Conservation (phyloP, 2,329 filamentous ascomycete genomes). For the Rhynchosporium secalis region DNA sequence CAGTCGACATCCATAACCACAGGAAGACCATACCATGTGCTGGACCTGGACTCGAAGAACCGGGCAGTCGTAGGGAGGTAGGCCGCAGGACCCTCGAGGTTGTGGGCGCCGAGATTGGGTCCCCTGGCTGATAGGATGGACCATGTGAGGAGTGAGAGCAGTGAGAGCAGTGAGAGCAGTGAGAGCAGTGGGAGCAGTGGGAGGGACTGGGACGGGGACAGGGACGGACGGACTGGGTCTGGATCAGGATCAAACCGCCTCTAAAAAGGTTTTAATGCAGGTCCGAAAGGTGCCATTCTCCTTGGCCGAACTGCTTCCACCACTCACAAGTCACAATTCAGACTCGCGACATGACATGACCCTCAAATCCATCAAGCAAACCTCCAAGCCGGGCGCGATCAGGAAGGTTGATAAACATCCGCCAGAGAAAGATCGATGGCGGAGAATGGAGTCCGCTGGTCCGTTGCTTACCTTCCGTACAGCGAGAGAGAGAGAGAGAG, state of each 20-base stretch:
- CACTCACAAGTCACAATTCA: neutral
- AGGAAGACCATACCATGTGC: neutral
- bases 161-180: neutral
- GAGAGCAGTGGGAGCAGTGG: neutral
- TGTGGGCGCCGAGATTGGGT: conserved; percentile 10
- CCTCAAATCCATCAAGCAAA: neutral
- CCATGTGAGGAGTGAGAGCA: neutral
- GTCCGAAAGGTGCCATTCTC: neutral
- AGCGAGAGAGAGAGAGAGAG: too few species aligned
- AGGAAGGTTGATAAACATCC: conserved; percentile 1
- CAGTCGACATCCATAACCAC: too few species aligned
- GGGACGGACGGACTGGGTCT: too few species aligned
- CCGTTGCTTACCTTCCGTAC: neutral
- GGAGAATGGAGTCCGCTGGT: conserved; percentile 7
- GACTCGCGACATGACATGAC: neutral
- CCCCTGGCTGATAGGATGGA: neutral
- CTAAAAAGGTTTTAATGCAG: neutral
- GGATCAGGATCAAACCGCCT: too few species aligned
- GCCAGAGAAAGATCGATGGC: neutral
- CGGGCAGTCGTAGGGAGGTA: neutral
- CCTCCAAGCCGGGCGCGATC: neutral
- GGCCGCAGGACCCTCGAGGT: neutral
- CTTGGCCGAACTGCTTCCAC: neutral
- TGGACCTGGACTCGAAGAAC: conserved; percentile 1
- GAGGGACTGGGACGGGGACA: too few species aligned